Base-by-base conservation (phyloP, 2,329 filamentous ascomycete genomes). In the Epichloe sp. region DNA sequence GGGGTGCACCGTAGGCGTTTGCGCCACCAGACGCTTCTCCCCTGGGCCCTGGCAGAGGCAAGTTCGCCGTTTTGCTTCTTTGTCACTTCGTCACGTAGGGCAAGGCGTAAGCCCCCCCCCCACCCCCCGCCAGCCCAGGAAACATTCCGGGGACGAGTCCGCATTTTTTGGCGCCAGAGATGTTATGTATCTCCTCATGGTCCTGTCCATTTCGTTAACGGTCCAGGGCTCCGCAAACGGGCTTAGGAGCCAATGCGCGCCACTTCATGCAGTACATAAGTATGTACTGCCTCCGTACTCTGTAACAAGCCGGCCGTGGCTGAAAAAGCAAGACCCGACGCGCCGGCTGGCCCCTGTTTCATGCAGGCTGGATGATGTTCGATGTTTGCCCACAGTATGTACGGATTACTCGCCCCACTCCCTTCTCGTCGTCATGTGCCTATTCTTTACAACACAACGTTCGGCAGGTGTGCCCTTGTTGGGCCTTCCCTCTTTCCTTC, bases 311-410 rank as follows among this genome's bases (percentile, higher is more conserved):
- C 23, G 26, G 7, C 26, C 50, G 26, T 26, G 26, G 7, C 26
- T 26, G 26, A 26, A 26, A 26, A 26, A 26, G 26, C 26, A 52
- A 52, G 53, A 50, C 50, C 50, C 53, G 50, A 54, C 38, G 40
- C 46, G 48, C 47, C 38, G 49, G 52, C 52, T 54, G 52, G 49
- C 49, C 52, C 46, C 48, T 52, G 46, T 45, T 49, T 36, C 41
- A 49, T 52, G 52, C 42, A 52, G 41, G 41, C 17, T 21, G 41
- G 17, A 14, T n/a, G 1, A 38, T 15, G 26, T 31, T 31, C n/a
- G 31, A 31, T 11, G 26, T 31, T 31, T 31, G 8, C 15, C 14
- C 14, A 15, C 3, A 21, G 19, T 21, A n/a, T n/a, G n/a, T n/a
- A 21, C 19, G 19, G 7, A 15, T 38, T 38, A 38, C 14, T 15